Base-by-base conservation (phyloP, 2,329 filamentous ascomycete species). In the Ophiostoma australiae region DNA sequence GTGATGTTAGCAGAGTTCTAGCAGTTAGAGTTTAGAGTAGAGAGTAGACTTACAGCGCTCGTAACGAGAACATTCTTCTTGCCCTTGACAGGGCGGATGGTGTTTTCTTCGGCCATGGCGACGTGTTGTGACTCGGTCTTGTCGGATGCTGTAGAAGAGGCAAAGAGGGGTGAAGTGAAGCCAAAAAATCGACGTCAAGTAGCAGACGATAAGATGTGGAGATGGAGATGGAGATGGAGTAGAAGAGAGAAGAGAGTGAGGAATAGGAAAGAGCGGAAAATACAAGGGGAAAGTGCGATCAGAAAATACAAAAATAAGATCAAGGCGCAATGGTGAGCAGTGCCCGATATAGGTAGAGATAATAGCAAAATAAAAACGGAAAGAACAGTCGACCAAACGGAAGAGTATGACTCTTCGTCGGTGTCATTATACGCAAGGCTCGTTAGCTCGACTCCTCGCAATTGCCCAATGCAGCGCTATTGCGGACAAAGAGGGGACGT, bases 41-140 rank as follows among this genome's bases (percentile, higher is more conserved):
- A 91, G 68, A 17, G 55, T 11, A 4, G 15, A 74, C 93, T 92
- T 67, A 97, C 81, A n/a, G 94, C 94, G 75, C 91, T 94, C 63
- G 94, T 97, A 76, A 97, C 89, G 73, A 97, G 86, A 75, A 96
- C 88, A 80, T 97, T 97, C 77, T 89, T 87, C 84, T 96, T 89
- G 76, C 90, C 91, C 80, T 88, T 82, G 77, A 88, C 81, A 74
- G 90, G 90, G 74, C 91, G 80, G 74, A 90, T 87, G 13, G 52
- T 69, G 23, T 73, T 61, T n/a, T 70, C 35, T n/a, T 68, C 69
- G 33, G 72, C 55, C 72, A 80, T 66, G 17, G 35, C 20, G 63
- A 79, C 13, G 33, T 79, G 52, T 11, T 71, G 77, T 31, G 39
- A 44, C n/a, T 48, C 39, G 15, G 23, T 44, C n/a, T 33, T 39